These are phyloP conservation scores for Zea mays DNA, from an alignment of 176 grass and related monocot species.

Conservation along the genomic window Zm-B73-REFERENCE-NAM-5.0 NC_050098.1:203216501-203217000, in stretches of 20 bases:
- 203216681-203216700: conserved; percentile 1
- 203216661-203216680: conserved; percentile 18
- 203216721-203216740: conserved; percentile 44
- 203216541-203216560: not conserved
- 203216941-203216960: not conserved
- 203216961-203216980: not conserved
- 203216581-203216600: not conserved
- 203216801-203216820: not conserved
- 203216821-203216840: not conserved
- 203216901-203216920: no score
- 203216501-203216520: conserved; percentile 7
- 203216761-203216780: conserved; percentile 3
- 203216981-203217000: not conserved
- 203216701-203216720: conserved; percentile 26
- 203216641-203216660: not conserved
- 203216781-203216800: not conserved
- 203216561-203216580: not conserved
- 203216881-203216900: not conserved
- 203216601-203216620: not conserved
- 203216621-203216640: conserved; percentile 6
- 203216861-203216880: conserved; percentile 7
- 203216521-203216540: conserved; percentile 24
- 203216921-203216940: not conserved
- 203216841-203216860: conserved; percentile 19
- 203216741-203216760: conserved; percentile 30